Conservation (phyloP, 345 rosid species). For the Abelmoschus esculentus region DNA sequence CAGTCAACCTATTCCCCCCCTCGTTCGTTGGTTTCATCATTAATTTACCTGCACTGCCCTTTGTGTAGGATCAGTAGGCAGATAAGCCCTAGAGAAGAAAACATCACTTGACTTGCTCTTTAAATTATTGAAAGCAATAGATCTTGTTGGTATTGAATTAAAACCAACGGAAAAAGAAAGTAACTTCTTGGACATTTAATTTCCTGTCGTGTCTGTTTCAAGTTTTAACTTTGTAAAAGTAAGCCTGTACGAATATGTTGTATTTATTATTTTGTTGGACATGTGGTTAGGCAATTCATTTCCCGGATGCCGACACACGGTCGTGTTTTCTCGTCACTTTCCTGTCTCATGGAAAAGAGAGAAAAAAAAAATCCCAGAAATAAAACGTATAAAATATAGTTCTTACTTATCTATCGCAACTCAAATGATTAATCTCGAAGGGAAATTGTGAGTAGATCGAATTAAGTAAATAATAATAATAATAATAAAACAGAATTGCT, state of each 20-base stretch:
- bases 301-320: not conserved
- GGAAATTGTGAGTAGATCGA: not conserved
- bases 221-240: too few relatives aligned
- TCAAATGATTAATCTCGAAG: slow-evolving; percentile 27
- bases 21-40: not conserved
- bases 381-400: slow-evolving; percentile 11
- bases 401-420: slow-evolving; percentile 26
- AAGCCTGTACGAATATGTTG: too few relatives aligned
- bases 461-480: not conserved
- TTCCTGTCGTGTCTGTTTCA: too few relatives aligned
- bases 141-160: too few relatives aligned
- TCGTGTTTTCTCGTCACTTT: not conserved
- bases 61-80: not conserved
- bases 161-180: not conserved
- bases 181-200: not conserved
- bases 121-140: not conserved
- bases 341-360: not conserved
- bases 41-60: not conserved
- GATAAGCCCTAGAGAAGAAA: not conserved
- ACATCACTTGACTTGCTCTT: not conserved
- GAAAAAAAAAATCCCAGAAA: too few relatives aligned
- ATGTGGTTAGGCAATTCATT: not conserved
- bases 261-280: not conserved
- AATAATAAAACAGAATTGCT: not conserved
- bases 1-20: not conserved